Percentiles rank a stretch among this genome's conserved stretches.
These are phyloP conservation scores for Calocera cornea DNA, from an alignment of 768 basidiomycete species.

Conservation along the genomic window DNA sequence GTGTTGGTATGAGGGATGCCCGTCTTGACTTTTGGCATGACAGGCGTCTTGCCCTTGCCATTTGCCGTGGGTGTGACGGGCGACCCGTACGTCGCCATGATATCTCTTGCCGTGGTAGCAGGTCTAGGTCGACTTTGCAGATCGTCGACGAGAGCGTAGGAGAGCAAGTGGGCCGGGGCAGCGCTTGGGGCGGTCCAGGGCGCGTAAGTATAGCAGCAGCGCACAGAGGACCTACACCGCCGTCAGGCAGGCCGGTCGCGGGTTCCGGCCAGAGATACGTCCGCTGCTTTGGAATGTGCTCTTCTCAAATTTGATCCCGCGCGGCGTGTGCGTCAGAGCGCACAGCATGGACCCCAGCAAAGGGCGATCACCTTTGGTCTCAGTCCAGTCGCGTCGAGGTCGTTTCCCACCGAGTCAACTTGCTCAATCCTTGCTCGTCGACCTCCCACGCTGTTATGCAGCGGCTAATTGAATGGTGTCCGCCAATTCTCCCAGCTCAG, in stretches of 20 bases:
- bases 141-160: background rate
- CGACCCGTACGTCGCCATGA: background rate
- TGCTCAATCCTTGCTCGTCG: background rate
- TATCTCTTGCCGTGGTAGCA: background rate
- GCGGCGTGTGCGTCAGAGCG: background rate
- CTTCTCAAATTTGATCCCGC: background rate
- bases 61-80: conserved; percentile 4
- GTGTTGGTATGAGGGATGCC: conserved; percentile 69
- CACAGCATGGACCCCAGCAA: background rate
- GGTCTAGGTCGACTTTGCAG: background rate
- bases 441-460: too few relatives aligned
- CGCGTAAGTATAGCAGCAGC: background rate
- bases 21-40: conserved; percentile 12
- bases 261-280: background rate
- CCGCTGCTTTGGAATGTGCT: background rate
- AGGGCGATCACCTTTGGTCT: too few relatives aligned
- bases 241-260: background rate
- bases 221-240: background rate
- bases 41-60: background rate
- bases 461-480: too few relatives aligned
- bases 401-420: background rate
- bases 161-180: background rate
- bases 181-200: background rate
- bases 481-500: background rate
- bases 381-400: background rate